Conservation (phyloP, 2,329 filamentous ascomycete genomes). For the Fusarium sp. region DNA sequence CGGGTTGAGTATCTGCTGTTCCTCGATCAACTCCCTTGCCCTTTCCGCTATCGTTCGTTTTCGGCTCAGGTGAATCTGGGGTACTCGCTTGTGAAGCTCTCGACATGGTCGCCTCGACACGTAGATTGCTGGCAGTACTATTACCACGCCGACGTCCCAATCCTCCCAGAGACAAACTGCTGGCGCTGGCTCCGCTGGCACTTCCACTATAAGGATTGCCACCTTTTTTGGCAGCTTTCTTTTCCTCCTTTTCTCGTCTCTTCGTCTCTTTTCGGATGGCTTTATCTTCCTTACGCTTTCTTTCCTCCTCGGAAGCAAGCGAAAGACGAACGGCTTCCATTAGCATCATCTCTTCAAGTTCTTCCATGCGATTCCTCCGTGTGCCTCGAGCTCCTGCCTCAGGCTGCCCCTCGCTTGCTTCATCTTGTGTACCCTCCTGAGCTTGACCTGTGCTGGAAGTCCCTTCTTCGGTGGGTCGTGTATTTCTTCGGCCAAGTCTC, state of each 20-base stretch:
- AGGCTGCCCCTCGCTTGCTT: conserved; percentile 34
- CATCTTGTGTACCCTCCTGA: conserved; percentile 19
- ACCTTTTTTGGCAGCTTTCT: conserved; percentile 77
- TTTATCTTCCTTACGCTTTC: conserved; percentile 79
- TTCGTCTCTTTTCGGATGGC: conserved; percentile 78
- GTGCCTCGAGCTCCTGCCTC: conserved; percentile 43
- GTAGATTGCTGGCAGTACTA: conserved; percentile 69
- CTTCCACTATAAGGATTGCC: conserved; percentile 53
- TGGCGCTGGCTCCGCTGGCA: conserved; percentile 65
- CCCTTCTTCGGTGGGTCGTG: conserved; percentile 54
- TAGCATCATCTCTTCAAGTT: conserved; percentile 98
- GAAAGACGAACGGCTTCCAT: conserved; percentile 94
- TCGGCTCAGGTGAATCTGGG: conserved; percentile 45
- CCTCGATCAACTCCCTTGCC: conserved; percentile 77
- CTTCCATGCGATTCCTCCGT: conserved; percentile 74
- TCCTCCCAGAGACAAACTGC: conserved; percentile 72
- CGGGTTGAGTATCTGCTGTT: conserved; percentile 36
- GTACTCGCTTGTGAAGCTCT: conserved; percentile 53
- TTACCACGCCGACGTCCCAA: conserved; percentile 70
- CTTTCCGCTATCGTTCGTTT: conserved; percentile 61
- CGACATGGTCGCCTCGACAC: conserved; percentile 66
- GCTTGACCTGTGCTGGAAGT: conserved; percentile 44
- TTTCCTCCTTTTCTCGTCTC: conserved; percentile 85
- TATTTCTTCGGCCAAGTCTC: conserved; percentile 69
- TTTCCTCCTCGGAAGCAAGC: conserved; percentile 91